A percentile compares a stretch with the other conserved stretches of the same genome.
Evolutionary conservation across 352 stramenopile genomes (phyloP).

Genomic region (Phytophthora macrochlamydospora): DNA sequence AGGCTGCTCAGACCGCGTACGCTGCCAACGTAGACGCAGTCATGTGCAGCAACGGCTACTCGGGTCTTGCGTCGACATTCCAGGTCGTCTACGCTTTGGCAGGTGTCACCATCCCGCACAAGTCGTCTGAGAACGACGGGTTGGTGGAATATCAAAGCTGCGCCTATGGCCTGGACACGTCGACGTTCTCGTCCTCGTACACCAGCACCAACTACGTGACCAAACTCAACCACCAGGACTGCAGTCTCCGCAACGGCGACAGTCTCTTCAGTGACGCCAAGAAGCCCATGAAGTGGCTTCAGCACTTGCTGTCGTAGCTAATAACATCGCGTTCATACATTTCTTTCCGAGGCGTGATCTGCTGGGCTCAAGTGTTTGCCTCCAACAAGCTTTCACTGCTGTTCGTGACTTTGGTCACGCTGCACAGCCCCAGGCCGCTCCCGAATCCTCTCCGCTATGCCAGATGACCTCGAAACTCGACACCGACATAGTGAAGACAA

Average conservation of each 20-base stretch:
- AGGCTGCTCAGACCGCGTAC: conserved; percentile 21
- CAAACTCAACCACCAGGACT: conserved; percentile 56
- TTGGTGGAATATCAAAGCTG: conserved; percentile 52
- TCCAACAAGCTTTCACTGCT: background rate
- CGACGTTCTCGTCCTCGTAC: conserved; percentile 35
- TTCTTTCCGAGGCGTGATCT: too few species aligned
- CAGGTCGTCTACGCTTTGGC: conserved; percentile 16
- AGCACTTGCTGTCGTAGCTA: conserved; percentile 42
- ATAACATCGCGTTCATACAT: background rate
- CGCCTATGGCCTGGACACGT: conserved; percentile 21
- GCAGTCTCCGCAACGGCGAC: conserved; percentile 50
- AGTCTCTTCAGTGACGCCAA: conserved; percentile 40
- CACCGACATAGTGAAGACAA: conserved; percentile 16
- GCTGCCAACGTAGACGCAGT: conserved; percentile 19
- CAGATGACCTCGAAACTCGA: conserved; percentile 17
- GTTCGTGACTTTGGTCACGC: background rate
- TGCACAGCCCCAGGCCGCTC: conserved; percentile 22
- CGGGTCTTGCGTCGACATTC: conserved; percentile 21
- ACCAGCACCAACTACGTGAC: conserved; percentile 46
- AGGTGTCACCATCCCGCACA: conserved; percentile 19
- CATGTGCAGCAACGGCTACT: conserved; percentile 32
- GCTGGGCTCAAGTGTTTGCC: background rate
- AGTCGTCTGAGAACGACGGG: conserved; percentile 33
- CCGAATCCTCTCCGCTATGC: conserved; percentile 20
- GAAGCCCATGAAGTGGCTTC: conserved; percentile 64